Evolutionary conservation across 352 stramenopile species (phyloP), one percentile per base, ranked within the genome.

Genomic region (Lagenidium giganteum): DNA sequence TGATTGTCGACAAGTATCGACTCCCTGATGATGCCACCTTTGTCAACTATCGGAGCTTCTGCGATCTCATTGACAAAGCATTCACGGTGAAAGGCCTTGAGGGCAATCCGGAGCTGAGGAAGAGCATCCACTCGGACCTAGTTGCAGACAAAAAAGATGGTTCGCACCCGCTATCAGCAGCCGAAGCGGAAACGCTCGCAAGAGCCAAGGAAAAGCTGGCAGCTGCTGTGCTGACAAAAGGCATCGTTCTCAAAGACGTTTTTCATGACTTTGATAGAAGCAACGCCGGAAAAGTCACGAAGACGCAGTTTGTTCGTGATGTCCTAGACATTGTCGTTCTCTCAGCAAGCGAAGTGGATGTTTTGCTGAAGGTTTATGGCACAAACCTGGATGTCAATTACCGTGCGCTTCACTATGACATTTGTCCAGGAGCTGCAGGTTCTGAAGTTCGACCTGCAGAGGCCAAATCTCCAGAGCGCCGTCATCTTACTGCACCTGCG

Each of bases 261-360:
- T 93, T 93, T 42, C 81, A 80, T 32, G 81, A 93, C 47, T 93
- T 93, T 18, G 79, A 93, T 40, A 67, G 73, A 33, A 91, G 68
- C 57, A 90, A 93, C 38, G 76, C 77, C 9, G 81, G 81, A 21
- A 88, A 88, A 43, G 81, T 93, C 23, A 91, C 79, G 5, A 83
- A 83, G 34, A 30, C 79, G 8, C 78, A 90, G 57, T 93, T 93
- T 37, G 58, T 86, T 2, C 63, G 81, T 11, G 74, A 88, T 42
- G 48, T 93, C 21, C 59, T 78, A 1, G 71, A 87, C 45, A 72
- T 90, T 17, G 57, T 89, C 1, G 61, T 64, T 16, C 49, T 93
- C 7, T 60, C 69, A 1, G 45, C 41, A 14, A 45, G 57, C 3
- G 81, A 91, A 47, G 63, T 89, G 17, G 49, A 78, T 12, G 55